Evolutionary conservation across 257 asterid species (phyloP), one percentile per base, ranked within the genome.

Genomic region (Ophiorrhiza pumila): DNA sequence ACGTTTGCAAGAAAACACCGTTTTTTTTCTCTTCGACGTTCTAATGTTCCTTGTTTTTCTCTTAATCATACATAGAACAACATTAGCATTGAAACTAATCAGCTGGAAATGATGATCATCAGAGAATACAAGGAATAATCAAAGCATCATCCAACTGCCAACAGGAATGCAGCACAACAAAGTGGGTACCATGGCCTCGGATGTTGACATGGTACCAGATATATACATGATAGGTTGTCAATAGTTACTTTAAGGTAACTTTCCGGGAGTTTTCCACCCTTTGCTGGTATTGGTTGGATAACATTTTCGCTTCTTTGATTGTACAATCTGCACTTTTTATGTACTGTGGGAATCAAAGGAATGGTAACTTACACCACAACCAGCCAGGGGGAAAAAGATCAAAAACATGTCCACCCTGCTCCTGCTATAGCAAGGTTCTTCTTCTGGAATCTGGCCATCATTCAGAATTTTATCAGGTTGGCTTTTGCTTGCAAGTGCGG

Each of bases 321-420:
- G 73, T 45, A 56, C 52, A 43, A 25, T 29, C 50, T 65, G 68
- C 27, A 31, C 61, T 43, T 43, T 45, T 15, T 10, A 55, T 41
- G 68, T 56, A 56, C 72, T 5, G 31, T 43, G 13, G 42, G 76
- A 72, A 72, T 72, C 69, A 45, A 60, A 46, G 69, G 0, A 42
- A 7, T 46, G 61, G 66, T 25, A 55, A 65, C 23, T 43, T 55
- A 47, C 37, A 47, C 29, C 29, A 52, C 66, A 65, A 52, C 76
- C 59, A 27, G 78, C 35, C 32, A 13, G 59, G 56, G 41, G 39
- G 56, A 17, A 74, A 65, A 65, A 69, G n/a, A 74, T 65, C 50
- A 65, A 23, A 55, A 43, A 8, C n/a, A 67, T 63, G 71, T 52
- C 71, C 50, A 43, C 37, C 23, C 46, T n/a, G n/a, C n/a, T n/a